Evolutionary conservation across 1,284 basidiomycete genomes (phyloP).

Genomic region (Anthracocystis setariae): DNA sequence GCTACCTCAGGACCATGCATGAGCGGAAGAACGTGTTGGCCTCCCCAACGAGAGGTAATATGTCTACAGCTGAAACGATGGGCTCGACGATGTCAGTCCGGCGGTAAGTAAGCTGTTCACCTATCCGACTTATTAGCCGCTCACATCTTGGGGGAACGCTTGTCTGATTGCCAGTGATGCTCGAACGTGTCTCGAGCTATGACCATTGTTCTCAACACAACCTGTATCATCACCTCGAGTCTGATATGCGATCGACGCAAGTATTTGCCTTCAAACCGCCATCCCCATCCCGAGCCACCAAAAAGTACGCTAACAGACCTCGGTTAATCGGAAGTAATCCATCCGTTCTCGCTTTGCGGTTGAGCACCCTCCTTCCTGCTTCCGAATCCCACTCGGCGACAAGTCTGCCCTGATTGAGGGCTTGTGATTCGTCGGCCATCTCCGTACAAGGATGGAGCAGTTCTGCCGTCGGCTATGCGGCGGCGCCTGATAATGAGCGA

Average conservation of each 20-base stretch:
- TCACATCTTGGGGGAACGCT: too few relatives aligned
- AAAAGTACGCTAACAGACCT: slow-evolving; percentile 39
- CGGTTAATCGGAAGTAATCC: slow-evolving; percentile 30
- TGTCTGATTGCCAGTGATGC: too few relatives aligned
- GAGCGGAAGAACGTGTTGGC: slow-evolving; percentile 9
- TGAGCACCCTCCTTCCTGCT: not conserved
- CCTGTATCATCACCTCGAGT: too few relatives aligned
- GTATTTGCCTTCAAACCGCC: not conserved
- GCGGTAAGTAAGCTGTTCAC: slow-evolving; percentile 10
- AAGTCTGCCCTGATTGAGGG: not conserved
- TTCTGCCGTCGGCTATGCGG: slow-evolving; percentile 29
- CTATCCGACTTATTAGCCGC: not conserved
- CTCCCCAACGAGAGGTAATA: slow-evolving; percentile 1
- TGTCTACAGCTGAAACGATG: too few relatives aligned
- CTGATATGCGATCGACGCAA: too few relatives aligned
- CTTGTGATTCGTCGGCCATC: slow-evolving; percentile 38
- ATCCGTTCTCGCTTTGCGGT: slow-evolving; percentile 32
- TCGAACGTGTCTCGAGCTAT: too few relatives aligned
- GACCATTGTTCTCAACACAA: too few relatives aligned
- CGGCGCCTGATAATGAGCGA: slow-evolving; percentile 14
- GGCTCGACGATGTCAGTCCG: not conserved
- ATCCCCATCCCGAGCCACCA: not conserved
- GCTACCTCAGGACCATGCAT: not conserved
- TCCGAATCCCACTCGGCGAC: not conserved
- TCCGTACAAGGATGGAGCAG: slow-evolving; percentile 20